Percentiles rank a stretch among this genome's conserved stretches.
phyloP scores from a whole-genome alignment of 345 rosid genomes.

The Aethionema arabicum region DNA sequence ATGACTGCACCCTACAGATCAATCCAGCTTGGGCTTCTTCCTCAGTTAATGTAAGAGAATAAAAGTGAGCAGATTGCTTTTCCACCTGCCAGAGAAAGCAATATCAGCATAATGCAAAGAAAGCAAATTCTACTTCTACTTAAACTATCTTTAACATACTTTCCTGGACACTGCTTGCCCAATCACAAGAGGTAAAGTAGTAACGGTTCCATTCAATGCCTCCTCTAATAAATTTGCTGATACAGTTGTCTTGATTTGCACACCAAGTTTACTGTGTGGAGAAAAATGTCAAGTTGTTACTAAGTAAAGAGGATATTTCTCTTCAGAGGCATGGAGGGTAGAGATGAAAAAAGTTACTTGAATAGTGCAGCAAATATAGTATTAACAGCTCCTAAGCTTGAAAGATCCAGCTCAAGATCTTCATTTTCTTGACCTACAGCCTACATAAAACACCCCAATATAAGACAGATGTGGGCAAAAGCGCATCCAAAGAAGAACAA shows the following conservation, averaged over 20 bases:
- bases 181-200: conserved; percentile 54
- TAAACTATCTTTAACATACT: conserved; percentile 47
- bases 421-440: conserved; percentile 74
- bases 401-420: conserved; percentile 93
- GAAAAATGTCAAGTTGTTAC: background rate
- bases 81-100: conserved; percentile 70
- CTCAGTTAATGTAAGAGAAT: conserved; percentile 77
- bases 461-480: background rate
- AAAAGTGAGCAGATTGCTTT: conserved; percentile 94
- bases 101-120: conserved; percentile 25
- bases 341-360: conserved; percentile 47
- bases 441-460: conserved; percentile 38
- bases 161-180: conserved; percentile 67
- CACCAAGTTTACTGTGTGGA: conserved; percentile 79
- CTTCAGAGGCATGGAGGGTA: background rate
- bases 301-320: conserved; percentile 8
- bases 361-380: conserved; percentile 94
- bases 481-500: background rate
- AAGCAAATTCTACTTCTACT: background rate
- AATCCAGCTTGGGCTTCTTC: conserved; percentile 84
- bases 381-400: conserved; percentile 93
- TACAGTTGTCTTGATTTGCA: conserved; percentile 93
- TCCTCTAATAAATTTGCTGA: conserved; percentile 86
- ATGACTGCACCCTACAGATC: conserved; percentile 80
- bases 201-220: conserved; percentile 72